A percentile compares a stretch with the other conserved stretches of the same genome.
Conservation (phyloP, 495 filamentous ascomycete species). For the Trichodelitschia bisporula region DNA sequence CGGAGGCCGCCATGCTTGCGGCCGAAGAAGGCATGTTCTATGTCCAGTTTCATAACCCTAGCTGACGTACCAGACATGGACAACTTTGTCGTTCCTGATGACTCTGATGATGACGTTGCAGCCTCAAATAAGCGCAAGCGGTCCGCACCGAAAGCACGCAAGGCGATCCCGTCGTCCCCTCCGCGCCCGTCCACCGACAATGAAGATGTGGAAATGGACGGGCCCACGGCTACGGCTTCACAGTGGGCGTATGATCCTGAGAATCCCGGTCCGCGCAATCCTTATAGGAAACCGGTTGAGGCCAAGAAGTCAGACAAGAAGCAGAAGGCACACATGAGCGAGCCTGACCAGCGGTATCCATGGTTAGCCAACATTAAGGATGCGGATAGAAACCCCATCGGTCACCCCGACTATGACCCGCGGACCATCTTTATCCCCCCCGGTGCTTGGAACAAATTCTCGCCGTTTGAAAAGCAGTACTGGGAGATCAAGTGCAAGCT, state of each 20-base stretch:
- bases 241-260: conserved; percentile 75
- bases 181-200: conserved; percentile 12
- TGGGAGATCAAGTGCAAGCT: conserved; percentile 99
- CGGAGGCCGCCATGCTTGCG: conserved; percentile 25
- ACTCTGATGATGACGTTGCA: conserved; percentile 49
- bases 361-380: conserved; percentile 78
- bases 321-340: conserved; percentile 47
- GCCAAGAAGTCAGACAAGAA: conserved; percentile 35
- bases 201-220: conserved; percentile 27
- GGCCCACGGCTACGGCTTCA: conserved; percentile 42
- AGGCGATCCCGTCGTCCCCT: conserved; percentile 23
- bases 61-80: conserved; percentile 32
- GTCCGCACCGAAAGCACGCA: conserved; percentile 24
- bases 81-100: conserved; percentile 63
- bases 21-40: conserved; percentile 28
- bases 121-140: conserved; percentile 51
- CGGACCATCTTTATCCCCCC: conserved; percentile 73
- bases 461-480: conserved; percentile 92
- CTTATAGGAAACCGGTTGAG: conserved; percentile 17
- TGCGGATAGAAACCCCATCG: conserved; percentile 50
- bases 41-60: neutral
- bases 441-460: conserved; percentile 49
- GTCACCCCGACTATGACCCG: conserved; percentile 84
- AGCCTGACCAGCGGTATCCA: conserved; percentile 59
- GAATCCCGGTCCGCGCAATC: conserved; percentile 34